phyloP scores from a whole-genome alignment of 2,329 filamentous ascomycete species.

The Colletotrichum orchidophilum region DNA sequence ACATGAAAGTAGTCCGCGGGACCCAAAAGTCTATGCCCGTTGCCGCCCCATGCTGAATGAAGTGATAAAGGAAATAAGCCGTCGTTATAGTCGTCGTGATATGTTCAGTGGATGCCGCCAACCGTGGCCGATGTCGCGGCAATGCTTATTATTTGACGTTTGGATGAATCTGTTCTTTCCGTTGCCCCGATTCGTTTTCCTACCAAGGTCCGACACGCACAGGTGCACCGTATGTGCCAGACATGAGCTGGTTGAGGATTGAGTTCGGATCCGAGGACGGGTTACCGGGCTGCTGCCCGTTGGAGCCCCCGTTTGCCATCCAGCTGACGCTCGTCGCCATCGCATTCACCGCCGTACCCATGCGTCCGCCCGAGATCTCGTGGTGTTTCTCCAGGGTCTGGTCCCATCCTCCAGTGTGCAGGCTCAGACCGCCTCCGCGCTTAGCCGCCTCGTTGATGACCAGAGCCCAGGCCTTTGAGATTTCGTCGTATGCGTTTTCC shows the following conservation, averaged over 20 bases:
- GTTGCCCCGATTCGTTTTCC: slow-evolving; percentile 4
- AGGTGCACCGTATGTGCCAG: slow-evolving; percentile 66
- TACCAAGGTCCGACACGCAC: slow-evolving; percentile 73
- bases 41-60: slow-evolving; percentile 33
- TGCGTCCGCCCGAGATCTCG: slow-evolving; percentile 81
- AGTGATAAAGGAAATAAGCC: slow-evolving; percentile 18
- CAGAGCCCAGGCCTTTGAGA: slow-evolving; percentile 90
- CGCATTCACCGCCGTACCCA: slow-evolving; percentile 82
- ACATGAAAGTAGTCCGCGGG: slow-evolving; percentile 29
- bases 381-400: slow-evolving; percentile 88
- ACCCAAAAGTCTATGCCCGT: slow-evolving; percentile 37
- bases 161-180: background rate
- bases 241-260: slow-evolving; percentile 70
- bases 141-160: background rate
- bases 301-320: slow-evolving; percentile 60
- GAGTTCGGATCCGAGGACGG: slow-evolving; percentile 58
- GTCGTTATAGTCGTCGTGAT: slow-evolving; percentile 35
- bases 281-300: slow-evolving; percentile 32
- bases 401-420: slow-evolving; percentile 94
- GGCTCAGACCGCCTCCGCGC: slow-evolving; percentile 85
- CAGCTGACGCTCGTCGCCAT: slow-evolving; percentile 80
- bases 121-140: slow-evolving; percentile 12
- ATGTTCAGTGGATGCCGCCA: slow-evolving; percentile 25
- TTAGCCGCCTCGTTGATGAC: slow-evolving; percentile 93
- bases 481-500: slow-evolving; percentile 95